phyloP scores from a whole-genome alignment of 1,284 basidiomycete species.

The Pseudozyma tsukubaensis region DNA sequence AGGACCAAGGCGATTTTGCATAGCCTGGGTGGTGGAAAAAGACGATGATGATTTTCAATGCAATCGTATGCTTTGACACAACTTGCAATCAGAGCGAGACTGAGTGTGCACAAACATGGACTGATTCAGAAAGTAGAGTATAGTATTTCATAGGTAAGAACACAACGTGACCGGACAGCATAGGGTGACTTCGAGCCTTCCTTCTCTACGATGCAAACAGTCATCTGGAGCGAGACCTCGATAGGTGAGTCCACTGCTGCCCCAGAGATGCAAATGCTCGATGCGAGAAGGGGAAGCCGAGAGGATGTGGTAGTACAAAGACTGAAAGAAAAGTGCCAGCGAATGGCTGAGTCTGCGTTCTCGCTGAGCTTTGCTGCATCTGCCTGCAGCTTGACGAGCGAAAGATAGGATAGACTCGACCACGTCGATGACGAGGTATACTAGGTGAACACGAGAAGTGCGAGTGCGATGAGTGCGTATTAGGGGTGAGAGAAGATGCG shows the following conservation, averaged over 20 bases:
- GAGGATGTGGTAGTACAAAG: slow-evolving; percentile 18
- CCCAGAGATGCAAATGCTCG: not conserved
- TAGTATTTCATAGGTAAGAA: slow-evolving; percentile 22
- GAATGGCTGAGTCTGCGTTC: not conserved
- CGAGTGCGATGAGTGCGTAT: slow-evolving; percentile 1
- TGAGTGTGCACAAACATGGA: not conserved
- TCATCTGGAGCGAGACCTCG: slow-evolving; percentile 1
- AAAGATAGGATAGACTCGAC: not conserved
- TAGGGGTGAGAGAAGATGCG: slow-evolving; percentile 18
- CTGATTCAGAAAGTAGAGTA: slow-evolving; percentile 2
- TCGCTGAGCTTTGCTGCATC: slow-evolving; percentile 15
- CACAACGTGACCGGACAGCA: not conserved
- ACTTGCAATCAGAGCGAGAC: not conserved
- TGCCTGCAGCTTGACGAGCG: slow-evolving; percentile 14
- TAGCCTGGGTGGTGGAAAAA: no score
- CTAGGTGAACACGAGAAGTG: slow-evolving; percentile 11
- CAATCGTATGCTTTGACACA: not conserved
- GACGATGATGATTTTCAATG: not conserved
- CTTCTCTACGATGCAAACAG: not conserved
- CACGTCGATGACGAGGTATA: slow-evolving; percentile 21
- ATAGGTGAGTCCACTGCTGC: slow-evolving; percentile 12
- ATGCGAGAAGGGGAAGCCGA: not conserved
- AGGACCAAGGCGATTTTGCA: not conserved
- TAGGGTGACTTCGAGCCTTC: not conserved
- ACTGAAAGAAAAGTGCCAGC: slow-evolving; percentile 1